Evolutionary conservation across 164 flowering plant genomes (phyloP), one percentile per base, ranked within the genome.

Genomic region (Santalum album): DNA sequence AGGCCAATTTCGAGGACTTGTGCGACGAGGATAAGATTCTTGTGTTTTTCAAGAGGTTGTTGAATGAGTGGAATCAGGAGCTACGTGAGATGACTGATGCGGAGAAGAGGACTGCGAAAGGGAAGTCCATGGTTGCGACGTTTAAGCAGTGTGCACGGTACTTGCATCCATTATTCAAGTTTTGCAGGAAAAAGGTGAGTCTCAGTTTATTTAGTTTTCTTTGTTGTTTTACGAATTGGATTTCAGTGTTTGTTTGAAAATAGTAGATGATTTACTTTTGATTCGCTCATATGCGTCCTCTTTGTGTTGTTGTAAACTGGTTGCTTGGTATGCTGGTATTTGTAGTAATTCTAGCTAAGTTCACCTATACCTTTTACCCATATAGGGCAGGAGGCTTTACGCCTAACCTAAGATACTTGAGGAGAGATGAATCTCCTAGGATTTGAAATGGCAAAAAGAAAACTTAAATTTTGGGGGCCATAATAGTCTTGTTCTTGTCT

Each of bases 31-130:
- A 94, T 75, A 90, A 77, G 83, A 91, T 91, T 38, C 58, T 87
- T 48, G 97, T 87, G 47, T 88, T 88, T 53, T 91, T 86, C 49
- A 91, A 91, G 83, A 83, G 74, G 78, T 62, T 90, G 67, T 69
- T 94, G 83, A 90, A 75, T 70, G 97, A 94, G 72, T 94, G 99
- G 99, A 78, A 80, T 12, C 90, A 82, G 75, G 99, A 94, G 77
- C 61, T 94, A 51, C 57, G 71, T 72, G 90, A 80, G 59, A 82
- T 74, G 92, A 51, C 67, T 0, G 87, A 84, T 11, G 60, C 75
- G 0, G 90, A 83, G 78, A 87, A 76, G 76, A 75, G 96, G 59
- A 87, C 99, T 0, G 99, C 96, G 0, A 94, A 84, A 56, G 99
- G 96, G 69, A 90, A 94, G 74, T 70, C 78, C 2, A 86, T 77